Evolutionary conservation across 352 stramenopile genomes (phyloP), one percentile per base, ranked within the genome.

Genomic region (Phytopythium cucurbitacearum): DNA sequence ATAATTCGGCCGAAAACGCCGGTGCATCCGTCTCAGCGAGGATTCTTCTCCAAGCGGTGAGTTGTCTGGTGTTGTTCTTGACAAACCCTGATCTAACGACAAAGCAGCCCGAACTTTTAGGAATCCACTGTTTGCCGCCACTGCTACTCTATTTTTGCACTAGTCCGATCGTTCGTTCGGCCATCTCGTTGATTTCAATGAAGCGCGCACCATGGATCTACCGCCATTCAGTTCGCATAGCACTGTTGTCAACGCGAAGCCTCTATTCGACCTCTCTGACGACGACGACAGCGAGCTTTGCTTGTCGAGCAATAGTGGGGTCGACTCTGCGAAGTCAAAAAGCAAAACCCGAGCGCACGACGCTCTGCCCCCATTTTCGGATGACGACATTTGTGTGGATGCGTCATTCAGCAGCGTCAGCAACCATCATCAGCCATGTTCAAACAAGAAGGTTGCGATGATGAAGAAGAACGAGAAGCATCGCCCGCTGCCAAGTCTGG

Each of bases 1-100:
- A 82, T 89, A 7, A 43, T 87, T 51, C 73, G 78, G 44, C 81
- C 78, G 12, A 91, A 89, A 54, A 91, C 78, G 2, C 81, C 81
- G n/a, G 34, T 87, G 3, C 78, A 89, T 56, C 51, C 69, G 7
- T 75, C 78, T 34, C 81, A 91, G 45, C 65, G 79, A 44, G 67
- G 74, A 42, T 87, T 88, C 44, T 50, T 89, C 15, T 68, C 78
- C 7, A 88, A 84, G 49, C 65, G 80, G 80, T 91, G 67, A 16
- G 16, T 1, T 38, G 48, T 4, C 32, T 1, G 16, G 11, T 28
- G 21, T 28, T 28, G 21, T 28, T 28, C 21, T 28, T 28, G 21
- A 28, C 21, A 28, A 28, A 28, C 21, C 11, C 11, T 44, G 0
- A 45, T 33, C 13, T n/a, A 36, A 3, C 11, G 12, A 6, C 12